Base-by-base conservation (phyloP, 257 asterid species). In the Forsythia suspensa region DNA sequence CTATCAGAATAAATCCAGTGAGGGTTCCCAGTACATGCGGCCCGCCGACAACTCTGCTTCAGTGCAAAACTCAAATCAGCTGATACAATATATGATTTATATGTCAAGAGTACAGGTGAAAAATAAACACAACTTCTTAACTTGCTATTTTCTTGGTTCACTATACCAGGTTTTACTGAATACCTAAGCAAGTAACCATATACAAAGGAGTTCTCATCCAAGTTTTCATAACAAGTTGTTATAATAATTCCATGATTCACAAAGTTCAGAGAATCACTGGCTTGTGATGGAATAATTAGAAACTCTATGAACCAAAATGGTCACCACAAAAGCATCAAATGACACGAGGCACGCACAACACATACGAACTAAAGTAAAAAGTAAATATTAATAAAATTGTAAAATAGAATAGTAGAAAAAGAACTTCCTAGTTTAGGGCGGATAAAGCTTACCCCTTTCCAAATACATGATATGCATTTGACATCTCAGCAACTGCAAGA, bases 1-100 rank as follows among this genome's bases (percentile, higher is more conserved):
- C 78, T 74, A 85, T 93, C 95, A 1, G 94, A 81, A 79, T 85
- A 86, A 75, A 94, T 87, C 99, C 98, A 95, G 79, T 74, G 80
- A 71, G 96, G 89, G 59, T 75, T 82, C 73, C 95, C 92, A 6
- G 85, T 86, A 75, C 77, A 82, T 52, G 96, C 97, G 20, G 86
- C 95, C 87, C 82, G 20, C 97, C 97, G 72, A 95, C 85, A 80
- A 91, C 80, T 94, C 99, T 95, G 92, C 67, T 80, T 75, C 79
- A 82, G 69, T 59, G 69, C 63, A 67, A 21, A 82, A 76, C 38
- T 68, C 72, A 70, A 38, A 52, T 78, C 8, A 72, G 61, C 42
- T 78, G 34, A 84, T 9, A 11, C 9, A 63, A 52, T 20, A 84
- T 13, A 51, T 66, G 48, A 79, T 72, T 16, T 38, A 72, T 52